Evolutionary conservation across 2,329 filamentous ascomycete genomes (phyloP).

Genomic region (Fusarium coicis): DNA sequence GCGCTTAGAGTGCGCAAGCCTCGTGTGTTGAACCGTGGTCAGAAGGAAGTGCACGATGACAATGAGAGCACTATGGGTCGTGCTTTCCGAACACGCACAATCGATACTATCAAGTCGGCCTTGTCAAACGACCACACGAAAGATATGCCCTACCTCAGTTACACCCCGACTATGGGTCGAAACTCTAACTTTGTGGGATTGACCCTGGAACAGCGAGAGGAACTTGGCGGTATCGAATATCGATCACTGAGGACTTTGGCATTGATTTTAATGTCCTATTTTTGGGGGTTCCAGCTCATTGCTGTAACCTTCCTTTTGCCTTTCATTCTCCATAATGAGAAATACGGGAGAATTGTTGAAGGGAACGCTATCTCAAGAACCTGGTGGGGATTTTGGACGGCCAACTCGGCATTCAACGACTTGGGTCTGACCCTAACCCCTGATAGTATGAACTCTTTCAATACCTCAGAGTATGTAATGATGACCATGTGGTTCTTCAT

Average conservation of each 20-base stretch:
- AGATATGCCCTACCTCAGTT: slow-evolving; percentile 90
- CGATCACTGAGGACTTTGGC: slow-evolving; percentile 88
- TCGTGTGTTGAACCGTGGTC: slow-evolving; percentile 51
- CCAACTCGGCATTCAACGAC: slow-evolving; percentile 92
- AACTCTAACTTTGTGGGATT: slow-evolving; percentile 94
- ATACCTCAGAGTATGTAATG: slow-evolving; percentile 78
- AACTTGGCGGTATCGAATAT: slow-evolving; percentile 96
- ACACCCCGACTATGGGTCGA: slow-evolving; percentile 89
- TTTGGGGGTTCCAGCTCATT: slow-evolving; percentile 82
- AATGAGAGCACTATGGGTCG: slow-evolving; percentile 44
- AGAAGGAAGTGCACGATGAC: slow-evolving; percentile 54
- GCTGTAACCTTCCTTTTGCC: slow-evolving; percentile 79
- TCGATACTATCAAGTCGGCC: slow-evolving; percentile 68
- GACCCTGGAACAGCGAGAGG: slow-evolving; percentile 90
- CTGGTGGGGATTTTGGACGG: slow-evolving; percentile 95
- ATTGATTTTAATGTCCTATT: slow-evolving; percentile 81
- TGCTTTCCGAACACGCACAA: slow-evolving; percentile 58
- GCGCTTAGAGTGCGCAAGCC: slow-evolving; percentile 58
- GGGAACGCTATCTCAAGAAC: slow-evolving; percentile 69
- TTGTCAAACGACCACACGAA: slow-evolving; percentile 64
- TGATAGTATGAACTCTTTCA: slow-evolving; percentile 93
- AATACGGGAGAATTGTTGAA: slow-evolving; percentile 74
- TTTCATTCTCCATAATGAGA: slow-evolving; percentile 76
- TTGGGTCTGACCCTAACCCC: slow-evolving; percentile 93
- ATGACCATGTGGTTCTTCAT: slow-evolving; percentile 86